Base-by-base conservation (phyloP, 2,329 filamentous ascomycete genomes). In the Amauroascus niger region DNA sequence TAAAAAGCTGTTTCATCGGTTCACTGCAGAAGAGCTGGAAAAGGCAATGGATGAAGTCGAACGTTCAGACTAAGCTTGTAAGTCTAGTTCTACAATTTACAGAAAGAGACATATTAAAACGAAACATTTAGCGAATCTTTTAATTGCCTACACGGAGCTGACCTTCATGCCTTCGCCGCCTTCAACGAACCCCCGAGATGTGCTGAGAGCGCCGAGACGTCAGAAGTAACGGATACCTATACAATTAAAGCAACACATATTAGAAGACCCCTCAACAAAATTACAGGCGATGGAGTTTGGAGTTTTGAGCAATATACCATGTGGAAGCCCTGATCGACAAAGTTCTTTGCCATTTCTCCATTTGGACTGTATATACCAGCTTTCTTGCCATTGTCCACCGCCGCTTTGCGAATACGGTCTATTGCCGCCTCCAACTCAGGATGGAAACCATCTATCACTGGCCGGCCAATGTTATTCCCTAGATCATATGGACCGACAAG, bases 1-100 rank as follows among this genome's bases (percentile, higher is more conserved):
- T 11, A 70, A 74, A 55, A 83, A 83, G 65, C 67, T 83, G 30
- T 83, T 83, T 72, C 81, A 84, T 66, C 75, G 80, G 22, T 81
- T 81, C 66, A 78, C 76, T 6, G 76, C 78, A 61, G 70, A 74
- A 41, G 76, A 83, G 56, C 72, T 84, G 8, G 71, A 78, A 56
- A 68, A 69, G 46, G 61, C 76, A 46, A 78, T 83, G 63, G 74
- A 81, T 49, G 71, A 79, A 47, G 71, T 70, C 3, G 70, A 69
- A 55, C 64, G 55, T 46, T 56, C 44, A n/a, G 53, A 35, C 43
- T 55, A 28, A 43, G 18, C 16, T 18, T 2, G 49, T 52, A 37
- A 35, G 30, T 52, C 20, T 9, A 39, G 16, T 22, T 45, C 35
- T 44, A 28, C 32, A 30, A 14, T 47, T 13, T 37, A 28, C 13